Percentiles rank a stretch among this genome's conserved stretches.
phyloP scores from a whole-genome alignment of 257 asterid genomes.

The Scutellaria galericulata region DNA sequence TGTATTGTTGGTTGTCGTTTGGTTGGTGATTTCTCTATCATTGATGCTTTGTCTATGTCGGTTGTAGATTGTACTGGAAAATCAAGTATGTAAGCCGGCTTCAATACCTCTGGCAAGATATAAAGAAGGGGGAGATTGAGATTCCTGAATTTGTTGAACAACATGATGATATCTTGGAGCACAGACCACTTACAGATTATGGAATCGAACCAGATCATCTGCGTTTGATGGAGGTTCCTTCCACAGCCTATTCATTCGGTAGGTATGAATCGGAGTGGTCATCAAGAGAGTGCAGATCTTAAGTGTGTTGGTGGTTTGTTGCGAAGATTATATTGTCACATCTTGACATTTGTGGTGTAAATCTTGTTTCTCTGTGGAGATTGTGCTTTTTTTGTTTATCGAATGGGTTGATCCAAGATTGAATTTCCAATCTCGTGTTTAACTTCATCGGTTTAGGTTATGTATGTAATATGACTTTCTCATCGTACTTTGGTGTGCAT shows the following conservation, averaged over 20 bases:
- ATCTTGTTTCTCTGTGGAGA: too few species aligned
- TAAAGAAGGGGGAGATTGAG: slow-evolving; percentile 78
- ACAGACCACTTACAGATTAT: slow-evolving; percentile 87
- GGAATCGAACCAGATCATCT: slow-evolving; percentile 92
- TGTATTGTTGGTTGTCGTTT: not conserved
- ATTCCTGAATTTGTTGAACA: slow-evolving; percentile 85
- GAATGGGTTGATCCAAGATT: too few species aligned
- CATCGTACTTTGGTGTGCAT: too few species aligned
- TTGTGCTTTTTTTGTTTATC: too few species aligned
- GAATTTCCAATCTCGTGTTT: too few species aligned
- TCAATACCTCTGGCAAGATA: slow-evolving; percentile 90
- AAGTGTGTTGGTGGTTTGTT: slow-evolving; percentile 32
- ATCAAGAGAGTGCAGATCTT: slow-evolving; percentile 63
- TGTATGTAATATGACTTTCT: too few species aligned
- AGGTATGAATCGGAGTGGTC: slow-evolving; percentile 69
- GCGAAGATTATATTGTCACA: slow-evolving; percentile 3
- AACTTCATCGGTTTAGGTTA: too few species aligned
- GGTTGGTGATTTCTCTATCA: not conserved
- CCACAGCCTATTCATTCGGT: slow-evolving; percentile 58
- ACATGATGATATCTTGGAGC: slow-evolving; percentile 82
- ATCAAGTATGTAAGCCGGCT: slow-evolving; percentile 87
- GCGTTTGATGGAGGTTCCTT: slow-evolving; percentile 66
- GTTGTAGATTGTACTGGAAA: slow-evolving; percentile 82
- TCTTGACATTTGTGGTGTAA: too few species aligned
- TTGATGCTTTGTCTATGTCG: slow-evolving; percentile 2